Evolutionary conservation across 2,329 filamentous ascomycete genomes (phyloP), one percentile per base, ranked within the genome.

Genomic region (Aureobasidium sp.): DNA sequence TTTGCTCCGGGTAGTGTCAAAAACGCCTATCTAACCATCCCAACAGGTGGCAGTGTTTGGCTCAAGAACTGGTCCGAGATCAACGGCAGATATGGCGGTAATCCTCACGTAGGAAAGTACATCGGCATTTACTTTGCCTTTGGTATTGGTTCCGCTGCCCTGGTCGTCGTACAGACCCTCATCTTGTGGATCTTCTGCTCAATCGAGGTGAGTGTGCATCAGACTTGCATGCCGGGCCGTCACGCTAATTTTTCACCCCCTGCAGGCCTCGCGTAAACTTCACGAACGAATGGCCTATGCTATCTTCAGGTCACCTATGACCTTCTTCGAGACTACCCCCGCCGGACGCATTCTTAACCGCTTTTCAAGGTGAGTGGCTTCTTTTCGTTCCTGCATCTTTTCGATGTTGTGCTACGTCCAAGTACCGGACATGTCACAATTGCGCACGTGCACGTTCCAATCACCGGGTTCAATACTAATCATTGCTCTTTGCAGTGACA

Each of bases 141-240:
- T 75, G 95, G 94, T 51, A 83, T 99, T 57, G 93, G 93, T 36
- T 87, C 90, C 30, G 88, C 94, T 44, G 81, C 84, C 47, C 80
- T 99, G 65, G 93, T 95, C 3, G 91, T 97, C 45, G 71, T 95
- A 34, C 94, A 97, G 76, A 97, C 93, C 6, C 78, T 99, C 67
- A 91, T 99, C 66, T 81, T 99, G 32, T 99, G 94, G 94, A 97
- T 99, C 67, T 97, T 99, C 78, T 99, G 95, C 77, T 97, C 94
- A 5, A 99, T 99, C 65, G 94, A 99, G 83, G 88, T 90, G 79
- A 70, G 79, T 51, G 30, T 62, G 61, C 61, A 62, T 62, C 25
- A 57, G 14, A 37, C 39, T 34, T 45, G 37, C 44, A 34, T 39
- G 4, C 39, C 61, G 62, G 60, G 36, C 55, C 44, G 47, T 54